Percentiles rank a stretch among this genome's conserved stretches.
phyloP scores from a whole-genome alignment of 2,329 filamentous ascomycete species.

The Canariomyces notabilis region DNA sequence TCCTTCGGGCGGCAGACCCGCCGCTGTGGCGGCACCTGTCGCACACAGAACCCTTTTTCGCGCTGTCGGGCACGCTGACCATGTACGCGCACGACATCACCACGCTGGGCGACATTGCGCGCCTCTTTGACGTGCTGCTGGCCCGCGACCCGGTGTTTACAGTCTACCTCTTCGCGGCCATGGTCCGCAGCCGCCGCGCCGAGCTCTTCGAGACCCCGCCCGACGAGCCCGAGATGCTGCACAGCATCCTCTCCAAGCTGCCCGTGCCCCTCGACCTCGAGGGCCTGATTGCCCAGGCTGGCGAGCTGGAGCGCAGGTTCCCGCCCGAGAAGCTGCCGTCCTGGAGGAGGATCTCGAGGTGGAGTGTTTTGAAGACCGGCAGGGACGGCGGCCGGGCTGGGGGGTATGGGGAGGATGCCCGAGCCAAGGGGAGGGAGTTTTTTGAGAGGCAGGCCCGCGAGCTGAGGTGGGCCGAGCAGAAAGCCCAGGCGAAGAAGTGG shows the following conservation, averaged over 20 bases:
- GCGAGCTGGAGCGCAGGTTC: conserved; percentile 55
- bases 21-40: conserved; percentile 70
- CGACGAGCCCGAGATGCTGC: conserved; percentile 88
- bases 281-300: conserved; percentile 62
- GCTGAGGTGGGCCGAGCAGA: conserved; percentile 60
- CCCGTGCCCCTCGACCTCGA: conserved; percentile 79
- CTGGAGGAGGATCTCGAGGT: conserved; percentile 67
- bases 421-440: conserved; percentile 59
- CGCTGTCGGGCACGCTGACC: conserved; percentile 85
- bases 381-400: conserved; percentile 51
- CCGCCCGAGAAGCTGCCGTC: conserved; percentile 68
- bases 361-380: conserved; percentile 83
- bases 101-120: conserved; percentile 79
- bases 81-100: conserved; percentile 96
- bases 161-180: conserved; percentile 87
- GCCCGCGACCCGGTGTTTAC: conserved; percentile 82
- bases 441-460: conserved; percentile 70
- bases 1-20: conserved; percentile 68
- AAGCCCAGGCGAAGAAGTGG: conserved; percentile 44
- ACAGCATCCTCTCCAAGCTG: conserved; percentile 80
- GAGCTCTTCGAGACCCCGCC: conserved; percentile 80
- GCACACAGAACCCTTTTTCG: conserved; percentile 80
- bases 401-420: conserved; percentile 57
- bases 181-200: conserved; percentile 71
- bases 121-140: conserved; percentile 88